A percentile compares a stretch with the other conserved stretches of the same genome.
These are phyloP conservation scores for Fusarium graminum DNA, from an alignment of 2,329 filamentous ascomycete genomes.

Conservation along the genomic window DNA sequence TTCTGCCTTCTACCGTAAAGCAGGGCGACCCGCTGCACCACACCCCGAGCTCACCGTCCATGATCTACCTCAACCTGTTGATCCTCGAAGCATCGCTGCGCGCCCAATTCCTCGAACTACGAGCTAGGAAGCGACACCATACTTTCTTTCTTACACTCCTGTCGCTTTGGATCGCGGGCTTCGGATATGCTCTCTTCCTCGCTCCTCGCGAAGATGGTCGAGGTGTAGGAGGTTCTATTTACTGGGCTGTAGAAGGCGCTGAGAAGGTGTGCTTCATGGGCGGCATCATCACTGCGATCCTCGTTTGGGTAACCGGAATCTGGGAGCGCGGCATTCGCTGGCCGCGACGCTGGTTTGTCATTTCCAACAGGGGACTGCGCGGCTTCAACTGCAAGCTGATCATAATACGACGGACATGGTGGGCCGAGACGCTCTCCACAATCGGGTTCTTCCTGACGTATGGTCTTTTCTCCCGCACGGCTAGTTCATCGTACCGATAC, in stretches of 20 bases:
- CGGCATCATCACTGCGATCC: constrained; percentile 84
- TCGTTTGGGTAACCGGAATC: constrained; percentile 95
- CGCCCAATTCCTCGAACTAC: constrained; percentile 90
- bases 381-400: constrained; percentile 98
- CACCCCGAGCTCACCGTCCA: constrained; percentile 89
- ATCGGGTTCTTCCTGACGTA: constrained; percentile 83
- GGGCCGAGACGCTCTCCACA: constrained; percentile 80
- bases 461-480: constrained; percentile 75
- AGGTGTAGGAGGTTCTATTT: constrained; percentile 91
- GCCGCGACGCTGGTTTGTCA: constrained; percentile 90
- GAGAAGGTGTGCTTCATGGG: constrained; percentile 94
- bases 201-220: constrained; percentile 95
- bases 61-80: constrained; percentile 98
- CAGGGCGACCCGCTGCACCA: constrained; percentile 79
- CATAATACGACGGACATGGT: constrained; percentile 84
- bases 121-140: constrained; percentile 89
- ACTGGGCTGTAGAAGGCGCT: constrained; percentile 92
- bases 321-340: constrained; percentile 96
- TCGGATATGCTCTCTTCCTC: constrained; percentile 91
- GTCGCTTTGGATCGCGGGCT: constrained; percentile 82
- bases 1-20: constrained; percentile 60
- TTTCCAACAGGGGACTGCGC: constrained; percentile 89
- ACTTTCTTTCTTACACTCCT: constrained; percentile 90
- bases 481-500: constrained; percentile 79
- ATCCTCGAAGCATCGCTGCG: constrained; percentile 96